These are phyloP conservation scores for Ascoidea tarda DNA, from an alignment of 805 yeast genomes.

Conservation along the genomic window DNA sequence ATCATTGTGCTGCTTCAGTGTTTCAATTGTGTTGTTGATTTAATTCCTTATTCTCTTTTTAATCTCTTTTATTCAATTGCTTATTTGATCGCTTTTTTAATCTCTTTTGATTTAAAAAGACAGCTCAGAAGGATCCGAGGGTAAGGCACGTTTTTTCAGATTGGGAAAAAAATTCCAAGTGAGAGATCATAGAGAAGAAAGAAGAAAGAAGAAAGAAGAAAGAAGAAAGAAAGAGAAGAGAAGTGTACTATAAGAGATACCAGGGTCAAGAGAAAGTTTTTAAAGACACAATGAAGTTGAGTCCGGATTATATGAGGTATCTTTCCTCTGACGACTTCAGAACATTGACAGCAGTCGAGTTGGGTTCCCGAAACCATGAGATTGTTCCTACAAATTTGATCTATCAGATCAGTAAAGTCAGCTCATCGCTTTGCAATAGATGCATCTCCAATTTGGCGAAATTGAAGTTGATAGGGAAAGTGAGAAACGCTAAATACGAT, in stretches of 20 bases:
- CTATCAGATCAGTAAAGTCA: conserved; percentile 64
- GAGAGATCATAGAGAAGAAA: too few species aligned
- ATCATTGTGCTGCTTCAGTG: conserved; percentile 37
- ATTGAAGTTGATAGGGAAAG: conserved; percentile 56
- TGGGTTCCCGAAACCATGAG: conserved; percentile 87
- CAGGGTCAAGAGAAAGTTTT: not conserved
- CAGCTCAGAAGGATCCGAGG: not conserved
- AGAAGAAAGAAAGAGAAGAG: too few species aligned
- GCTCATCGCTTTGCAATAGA: conserved; percentile 63
- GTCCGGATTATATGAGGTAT: conserved; percentile 88
- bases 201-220: too few species aligned
- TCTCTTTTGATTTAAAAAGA: not conserved
- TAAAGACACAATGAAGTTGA: conserved; percentile 62
- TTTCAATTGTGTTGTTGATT: too few species aligned
- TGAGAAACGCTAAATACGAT: conserved; percentile 88
- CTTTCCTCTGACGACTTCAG: conserved; percentile 82
- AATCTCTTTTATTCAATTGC: not conserved
- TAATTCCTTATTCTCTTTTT: not conserved
- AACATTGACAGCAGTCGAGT: conserved; percentile 78
- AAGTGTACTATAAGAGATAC: not conserved
- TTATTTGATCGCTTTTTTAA: not conserved
- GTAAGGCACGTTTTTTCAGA: not conserved
- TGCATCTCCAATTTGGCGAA: conserved; percentile 81
- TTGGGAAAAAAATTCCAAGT: too few species aligned
- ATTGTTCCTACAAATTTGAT: conserved; percentile 84